A percentile compares a stretch with the other conserved stretches of the same genome.
Conservation (phyloP, 352 stramenopile species). For the Phytophthora sp. region DNA sequence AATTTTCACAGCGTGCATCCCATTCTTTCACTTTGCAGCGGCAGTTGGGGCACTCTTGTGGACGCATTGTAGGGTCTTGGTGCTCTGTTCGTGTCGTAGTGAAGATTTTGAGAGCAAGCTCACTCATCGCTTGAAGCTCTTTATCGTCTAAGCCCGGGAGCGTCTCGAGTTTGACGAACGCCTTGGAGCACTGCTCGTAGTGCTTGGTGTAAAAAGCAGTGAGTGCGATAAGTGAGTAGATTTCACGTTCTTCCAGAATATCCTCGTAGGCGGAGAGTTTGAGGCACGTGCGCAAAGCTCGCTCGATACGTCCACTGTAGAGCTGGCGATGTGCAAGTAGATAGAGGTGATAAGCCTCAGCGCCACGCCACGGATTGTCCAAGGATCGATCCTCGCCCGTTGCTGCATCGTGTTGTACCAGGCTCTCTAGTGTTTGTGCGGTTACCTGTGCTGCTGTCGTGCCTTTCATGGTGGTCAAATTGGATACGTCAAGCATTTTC, state of each 20-base stretch:
- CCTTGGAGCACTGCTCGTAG: constrained; percentile 90
- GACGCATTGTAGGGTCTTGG: constrained; percentile 79
- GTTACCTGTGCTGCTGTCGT: constrained; percentile 84
- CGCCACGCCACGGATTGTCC: constrained; percentile 94
- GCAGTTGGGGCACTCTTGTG: constrained; percentile 83
- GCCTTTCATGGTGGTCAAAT: constrained; percentile 57
- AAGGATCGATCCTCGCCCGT: constrained; percentile 85
- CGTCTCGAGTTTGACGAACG: constrained; percentile 94
- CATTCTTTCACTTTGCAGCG: constrained; percentile 86
- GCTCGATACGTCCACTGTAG: constrained; percentile 85
- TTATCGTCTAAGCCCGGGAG: constrained; percentile 67
- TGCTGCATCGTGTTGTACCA: constrained; percentile 89
- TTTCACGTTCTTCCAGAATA: constrained; percentile 89
- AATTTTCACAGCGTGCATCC: constrained; percentile 84
- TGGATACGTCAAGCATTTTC: constrained; percentile 87
- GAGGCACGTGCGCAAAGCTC: constrained; percentile 85
- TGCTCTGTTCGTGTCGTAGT: constrained; percentile 57
- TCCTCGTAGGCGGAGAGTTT: constrained; percentile 93
- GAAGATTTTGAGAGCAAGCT: constrained; percentile 90
- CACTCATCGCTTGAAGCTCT: constrained; percentile 61
- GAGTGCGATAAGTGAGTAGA: constrained; percentile 94
- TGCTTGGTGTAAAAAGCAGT: constrained; percentile 92
- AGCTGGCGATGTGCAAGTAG: constrained; percentile 93
- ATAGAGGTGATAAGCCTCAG: constrained; percentile 95
- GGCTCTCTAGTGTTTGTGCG: constrained; percentile 90